Evolutionary conservation across 2,329 filamentous ascomycete species (phyloP).

Genomic region (Pseudogymnoascus sp.): DNA sequence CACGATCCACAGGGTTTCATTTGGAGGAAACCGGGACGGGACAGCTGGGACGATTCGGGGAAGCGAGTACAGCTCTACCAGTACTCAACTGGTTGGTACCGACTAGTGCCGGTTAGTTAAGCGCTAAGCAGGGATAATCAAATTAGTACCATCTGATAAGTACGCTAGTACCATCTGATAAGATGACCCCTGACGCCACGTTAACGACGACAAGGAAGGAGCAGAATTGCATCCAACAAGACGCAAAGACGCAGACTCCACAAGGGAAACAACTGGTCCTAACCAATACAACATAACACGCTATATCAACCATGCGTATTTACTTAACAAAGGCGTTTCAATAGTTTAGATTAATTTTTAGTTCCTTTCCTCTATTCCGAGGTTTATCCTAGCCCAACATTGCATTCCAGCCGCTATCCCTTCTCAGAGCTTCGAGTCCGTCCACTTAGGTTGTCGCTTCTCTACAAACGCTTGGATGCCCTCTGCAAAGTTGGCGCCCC

Average conservation of each 20-base stretch:
- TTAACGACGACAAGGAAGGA: not conserved
- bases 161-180: not conserved
- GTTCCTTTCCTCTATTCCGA: not conserved
- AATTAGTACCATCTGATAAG: not conserved
- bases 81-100: not conserved
- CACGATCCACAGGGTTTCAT: not conserved
- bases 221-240: conserved; percentile 10
- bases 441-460: conserved; percentile 62
- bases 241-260: conserved; percentile 7
- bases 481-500: conserved; percentile 65
- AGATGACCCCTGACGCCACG: not conserved
- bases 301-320: not conserved
- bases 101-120: not conserved
- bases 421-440: conserved; percentile 46
- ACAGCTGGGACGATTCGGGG: not conserved
- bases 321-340: not conserved
- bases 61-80: not conserved
- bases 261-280: not conserved
- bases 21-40: not conserved
- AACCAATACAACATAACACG: not conserved
- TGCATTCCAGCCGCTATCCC: not conserved
- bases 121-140: not conserved
- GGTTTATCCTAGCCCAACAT: not conserved
- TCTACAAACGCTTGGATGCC: conserved; percentile 68
- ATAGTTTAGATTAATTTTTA: conserved; percentile 10